Conservation (phyloP, 345 rosid species). For the Brassica napus region DNA sequence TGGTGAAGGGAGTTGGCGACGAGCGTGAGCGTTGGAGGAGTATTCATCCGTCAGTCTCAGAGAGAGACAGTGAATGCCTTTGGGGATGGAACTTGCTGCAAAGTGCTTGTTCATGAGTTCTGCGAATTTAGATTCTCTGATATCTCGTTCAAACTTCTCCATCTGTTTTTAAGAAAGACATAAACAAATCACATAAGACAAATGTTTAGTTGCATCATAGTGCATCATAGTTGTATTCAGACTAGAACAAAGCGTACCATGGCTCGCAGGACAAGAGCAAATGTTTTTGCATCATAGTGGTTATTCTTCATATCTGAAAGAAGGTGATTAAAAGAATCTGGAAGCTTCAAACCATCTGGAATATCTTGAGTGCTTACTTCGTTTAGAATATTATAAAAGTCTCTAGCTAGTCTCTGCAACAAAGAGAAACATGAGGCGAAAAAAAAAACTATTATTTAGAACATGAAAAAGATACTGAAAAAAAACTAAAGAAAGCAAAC, state of each 20-base stretch:
- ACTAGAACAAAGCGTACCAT: slow-evolving; percentile 59
- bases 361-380: slow-evolving; percentile 80
- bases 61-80: slow-evolving; percentile 96
- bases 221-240: not conserved
- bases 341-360: slow-evolving; percentile 82
- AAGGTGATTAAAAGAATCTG: slow-evolving; percentile 84
- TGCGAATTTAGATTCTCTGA: slow-evolving; percentile 85
- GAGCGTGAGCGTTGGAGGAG: slow-evolving; percentile 98
- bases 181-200: slow-evolving; percentile 12
- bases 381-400: slow-evolving; percentile 79
- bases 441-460: slow-evolving; percentile 27
- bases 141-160: slow-evolving; percentile 87
- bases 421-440: slow-evolving; percentile 36
- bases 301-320: slow-evolving; percentile 81
- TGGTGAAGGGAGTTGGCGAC: slow-evolving; percentile 97
- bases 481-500: slow-evolving; percentile 3
- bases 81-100: slow-evolving; percentile 98
- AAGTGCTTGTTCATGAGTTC: slow-evolving; percentile 99
- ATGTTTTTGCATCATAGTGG: slow-evolving; percentile 87
- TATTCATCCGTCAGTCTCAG: slow-evolving; percentile 95
- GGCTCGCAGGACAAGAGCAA: slow-evolving; percentile 76
- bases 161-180: slow-evolving; percentile 51
- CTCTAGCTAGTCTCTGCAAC: slow-evolving; percentile 80
- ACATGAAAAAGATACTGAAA: slow-evolving; percentile 23
- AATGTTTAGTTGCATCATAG: not conserved